These are phyloP conservation scores for Mycena kentingensis DNA, from an alignment of 768 basidiomycete species.

Conservation along the genomic window DNA sequence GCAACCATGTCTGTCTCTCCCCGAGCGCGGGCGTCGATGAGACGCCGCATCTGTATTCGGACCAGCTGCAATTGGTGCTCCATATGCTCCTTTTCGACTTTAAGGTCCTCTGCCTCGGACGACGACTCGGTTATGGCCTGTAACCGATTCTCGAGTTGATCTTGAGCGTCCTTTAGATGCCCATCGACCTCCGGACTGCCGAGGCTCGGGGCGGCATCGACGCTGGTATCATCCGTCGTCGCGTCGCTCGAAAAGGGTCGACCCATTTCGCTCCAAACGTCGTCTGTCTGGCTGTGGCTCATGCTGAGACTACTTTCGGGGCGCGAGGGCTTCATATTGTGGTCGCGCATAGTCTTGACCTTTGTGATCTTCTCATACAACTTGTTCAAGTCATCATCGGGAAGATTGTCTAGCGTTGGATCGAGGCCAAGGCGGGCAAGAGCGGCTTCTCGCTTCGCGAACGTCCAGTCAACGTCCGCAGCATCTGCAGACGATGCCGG, in stretches of 20 bases:
- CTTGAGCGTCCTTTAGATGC: slow-evolving; percentile 69
- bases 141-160: slow-evolving; percentile 72
- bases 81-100: slow-evolving; percentile 92
- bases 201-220: slow-evolving; percentile 63
- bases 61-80: slow-evolving; percentile 83
- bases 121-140: slow-evolving; percentile 56
- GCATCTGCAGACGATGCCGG: slow-evolving; percentile 69
- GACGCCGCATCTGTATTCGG: slow-evolving; percentile 77
- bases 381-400: slow-evolving; percentile 93
- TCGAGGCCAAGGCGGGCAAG: slow-evolving; percentile 84
- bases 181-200: slow-evolving; percentile 70
- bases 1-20: slow-evolving; percentile 72
- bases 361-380: slow-evolving; percentile 93
- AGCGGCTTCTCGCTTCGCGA: slow-evolving; percentile 92
- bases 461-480: slow-evolving; percentile 94
- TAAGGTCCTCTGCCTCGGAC: slow-evolving; percentile 80
- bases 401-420: slow-evolving; percentile 87
- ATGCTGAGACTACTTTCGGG: slow-evolving; percentile 72
- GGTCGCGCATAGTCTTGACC: slow-evolving; percentile 85
- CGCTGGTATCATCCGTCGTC: slow-evolving; percentile 84
- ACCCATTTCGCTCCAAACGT: slow-evolving; percentile 89
- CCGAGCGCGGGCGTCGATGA: slow-evolving; percentile 72
- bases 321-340: slow-evolving; percentile 68
- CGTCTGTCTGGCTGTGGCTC: slow-evolving; percentile 75
- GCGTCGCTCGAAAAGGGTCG: slow-evolving; percentile 76